A percentile compares a stretch with the other conserved stretches of the same genome.
phyloP scores from a whole-genome alignment of 768 basidiomycete genomes.

The Phlegmacium glaucopus region DNA sequence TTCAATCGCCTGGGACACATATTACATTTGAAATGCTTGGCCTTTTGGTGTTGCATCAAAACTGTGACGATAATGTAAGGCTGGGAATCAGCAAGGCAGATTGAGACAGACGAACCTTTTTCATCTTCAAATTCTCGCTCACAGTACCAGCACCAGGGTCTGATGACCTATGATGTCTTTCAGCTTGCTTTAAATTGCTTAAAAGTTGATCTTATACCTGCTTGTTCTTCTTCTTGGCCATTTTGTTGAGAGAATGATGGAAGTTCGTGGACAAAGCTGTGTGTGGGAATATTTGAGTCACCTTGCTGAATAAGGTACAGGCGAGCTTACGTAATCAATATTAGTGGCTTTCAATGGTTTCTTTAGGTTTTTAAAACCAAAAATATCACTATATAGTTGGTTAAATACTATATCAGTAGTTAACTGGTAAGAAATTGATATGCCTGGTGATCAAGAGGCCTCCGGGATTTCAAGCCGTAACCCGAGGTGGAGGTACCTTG shows the following conservation, averaged over 20 bases:
- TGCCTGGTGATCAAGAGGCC: no score
- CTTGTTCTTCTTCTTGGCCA: slow-evolving; percentile 63
- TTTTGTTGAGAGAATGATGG: slow-evolving; percentile 15
- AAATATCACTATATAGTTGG: no score
- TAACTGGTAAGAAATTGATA: no score
- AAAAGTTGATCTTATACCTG: slow-evolving; percentile 32
- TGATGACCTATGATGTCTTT: slow-evolving; percentile 53
- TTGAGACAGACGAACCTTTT: slow-evolving; percentile 61
- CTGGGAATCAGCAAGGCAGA: no score
- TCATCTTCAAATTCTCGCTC: slow-evolving; percentile 99
- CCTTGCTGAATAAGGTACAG: no score
- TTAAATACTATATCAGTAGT: no score
- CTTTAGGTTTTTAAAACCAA: no score
- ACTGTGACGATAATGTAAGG: slow-evolving; percentile 44
- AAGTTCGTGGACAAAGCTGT: not conserved
- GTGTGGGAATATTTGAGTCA: not conserved
- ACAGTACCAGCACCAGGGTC: slow-evolving; percentile 99
- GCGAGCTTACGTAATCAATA: no score
- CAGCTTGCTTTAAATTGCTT: no score
- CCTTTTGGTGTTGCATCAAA: slow-evolving; percentile 98
- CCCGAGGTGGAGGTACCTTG: no score
- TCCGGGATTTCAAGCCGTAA: no score
- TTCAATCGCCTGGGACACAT: slow-evolving; percentile 95
- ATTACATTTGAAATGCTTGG: slow-evolving; percentile 98
- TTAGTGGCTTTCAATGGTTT: no score